A percentile compares a stretch with the other conserved stretches of the same genome.
phyloP scores from a whole-genome alignment of 768 basidiomycete genomes.

The Gloeopeniophorella convolvens region DNA sequence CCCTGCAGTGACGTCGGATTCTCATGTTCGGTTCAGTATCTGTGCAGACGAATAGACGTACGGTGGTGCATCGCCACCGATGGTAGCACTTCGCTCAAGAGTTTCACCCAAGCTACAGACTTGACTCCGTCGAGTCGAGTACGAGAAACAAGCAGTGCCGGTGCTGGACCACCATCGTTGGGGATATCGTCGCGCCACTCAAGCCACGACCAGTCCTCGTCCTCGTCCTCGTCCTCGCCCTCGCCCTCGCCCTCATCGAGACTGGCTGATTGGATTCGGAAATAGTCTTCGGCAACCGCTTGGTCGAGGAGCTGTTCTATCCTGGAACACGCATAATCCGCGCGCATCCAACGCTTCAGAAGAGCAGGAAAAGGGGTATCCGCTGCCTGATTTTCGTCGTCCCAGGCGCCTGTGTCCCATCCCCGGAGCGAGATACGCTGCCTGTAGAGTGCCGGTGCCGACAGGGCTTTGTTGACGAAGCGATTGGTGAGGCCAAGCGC shows the following conservation, averaged over 20 bases:
- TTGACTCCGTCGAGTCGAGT: not conserved
- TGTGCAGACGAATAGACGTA: not conserved
- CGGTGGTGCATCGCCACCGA: conserved; percentile 3
- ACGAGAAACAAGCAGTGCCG: too few species aligned
- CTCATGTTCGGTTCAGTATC: not conserved
- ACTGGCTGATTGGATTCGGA: too few species aligned
- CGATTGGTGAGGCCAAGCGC: not conserved
- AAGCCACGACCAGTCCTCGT: too few species aligned
- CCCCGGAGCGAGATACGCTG: not conserved
- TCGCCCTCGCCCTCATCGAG: too few species aligned
- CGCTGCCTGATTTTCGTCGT: not conserved
- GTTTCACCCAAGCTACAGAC: not conserved
- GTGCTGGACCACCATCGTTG: too few species aligned
- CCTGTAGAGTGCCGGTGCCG: conserved; percentile 5
- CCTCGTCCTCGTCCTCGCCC: too few species aligned
- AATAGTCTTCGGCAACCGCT: not conserved
- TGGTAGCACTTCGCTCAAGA: conserved; percentile 3
- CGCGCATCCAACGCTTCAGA: conserved; percentile 3
- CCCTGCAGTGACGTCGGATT: not conserved
- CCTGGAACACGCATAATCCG: not conserved
- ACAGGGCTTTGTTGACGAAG: not conserved
- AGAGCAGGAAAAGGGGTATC: not conserved
- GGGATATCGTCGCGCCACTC: too few species aligned
- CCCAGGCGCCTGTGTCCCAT: conserved; percentile 7
- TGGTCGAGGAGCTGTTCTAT: conserved; percentile 5